These are phyloP conservation scores for Sonneratia caseolaris DNA, from an alignment of 345 rosid genomes.

Conservation along the genomic window DNA sequence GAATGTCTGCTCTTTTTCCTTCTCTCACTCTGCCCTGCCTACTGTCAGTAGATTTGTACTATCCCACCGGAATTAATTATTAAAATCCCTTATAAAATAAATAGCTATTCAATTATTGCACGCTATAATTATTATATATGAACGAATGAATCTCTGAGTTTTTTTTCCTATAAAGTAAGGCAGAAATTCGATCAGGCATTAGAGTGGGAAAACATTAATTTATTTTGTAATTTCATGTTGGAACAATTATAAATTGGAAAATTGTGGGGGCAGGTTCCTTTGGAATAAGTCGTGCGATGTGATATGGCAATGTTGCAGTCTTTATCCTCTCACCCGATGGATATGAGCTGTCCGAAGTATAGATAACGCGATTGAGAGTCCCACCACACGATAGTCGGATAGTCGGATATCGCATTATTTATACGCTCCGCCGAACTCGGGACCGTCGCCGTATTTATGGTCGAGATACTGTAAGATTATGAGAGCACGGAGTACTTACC, in stretches of 20 bases:
- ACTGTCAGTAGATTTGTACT: neutral
- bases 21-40: neutral
- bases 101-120: too few species aligned
- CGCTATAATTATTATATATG: too few species aligned
- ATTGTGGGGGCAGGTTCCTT: neutral
- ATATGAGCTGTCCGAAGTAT: constrained; percentile 22
- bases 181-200: too few species aligned
- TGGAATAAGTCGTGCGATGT: neutral
- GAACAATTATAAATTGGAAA: neutral
- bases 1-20: neutral
- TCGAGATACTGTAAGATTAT: too few species aligned
- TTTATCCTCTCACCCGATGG: neutral
- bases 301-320: neutral
- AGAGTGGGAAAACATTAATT: too few species aligned
- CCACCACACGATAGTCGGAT: constrained; percentile 14
- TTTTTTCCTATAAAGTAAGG: too few species aligned
- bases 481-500: constrained; percentile 24
- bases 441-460: neutral
- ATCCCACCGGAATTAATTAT: too few species aligned
- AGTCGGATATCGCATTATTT: neutral
- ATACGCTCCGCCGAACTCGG: neutral
- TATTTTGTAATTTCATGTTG: too few species aligned
- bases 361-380: constrained; percentile 20
- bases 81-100: too few species aligned
- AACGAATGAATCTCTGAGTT: too few species aligned